These are phyloP conservation scores for Cercospora citrullina DNA, from an alignment of 2,329 filamentous ascomycete genomes.

Conservation along the genomic window DNA sequence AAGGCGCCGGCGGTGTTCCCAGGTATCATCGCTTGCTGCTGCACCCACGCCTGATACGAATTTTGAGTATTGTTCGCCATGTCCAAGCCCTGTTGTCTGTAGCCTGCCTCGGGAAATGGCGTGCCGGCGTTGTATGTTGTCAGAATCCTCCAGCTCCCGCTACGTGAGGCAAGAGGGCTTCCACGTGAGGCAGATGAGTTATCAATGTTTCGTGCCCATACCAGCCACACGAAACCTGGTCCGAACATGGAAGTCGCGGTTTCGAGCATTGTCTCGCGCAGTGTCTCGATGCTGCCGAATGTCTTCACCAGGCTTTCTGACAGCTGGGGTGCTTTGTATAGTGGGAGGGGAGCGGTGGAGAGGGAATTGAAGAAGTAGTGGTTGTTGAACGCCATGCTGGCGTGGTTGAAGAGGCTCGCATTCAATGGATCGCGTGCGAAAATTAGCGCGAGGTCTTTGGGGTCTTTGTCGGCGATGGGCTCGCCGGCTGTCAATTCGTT, in stretches of 20 bases:
- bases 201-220: constrained; percentile 46
- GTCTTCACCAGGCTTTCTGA: constrained; percentile 61
- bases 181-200: constrained; percentile 1
- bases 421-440: constrained; percentile 75
- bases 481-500: constrained; percentile 72
- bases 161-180: constrained; percentile 43
- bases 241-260: constrained; percentile 92
- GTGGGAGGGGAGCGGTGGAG: constrained; percentile 31
- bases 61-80: constrained; percentile 60
- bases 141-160: constrained; percentile 64
- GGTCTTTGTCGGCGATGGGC: constrained; percentile 60
- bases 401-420: constrained; percentile 89
- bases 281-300: constrained; percentile 81
- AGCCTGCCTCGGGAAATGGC: constrained; percentile 82
- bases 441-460: constrained; percentile 69
- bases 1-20: constrained; percentile 45
- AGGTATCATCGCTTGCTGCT: constrained; percentile 22
- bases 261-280: constrained; percentile 74
- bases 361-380: constrained; percentile 70
- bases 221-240: constrained; percentile 95
- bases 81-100: constrained; percentile 67
- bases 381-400: constrained; percentile 94
- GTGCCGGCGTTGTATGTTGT: constrained; percentile 89
- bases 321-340: constrained; percentile 60
- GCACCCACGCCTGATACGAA: constrained; percentile 27